Evolutionary conservation across 2,329 filamentous ascomycete species (phyloP), one percentile per base, ranked within the genome.

Genomic region (Neopestalotiopsis rosae): DNA sequence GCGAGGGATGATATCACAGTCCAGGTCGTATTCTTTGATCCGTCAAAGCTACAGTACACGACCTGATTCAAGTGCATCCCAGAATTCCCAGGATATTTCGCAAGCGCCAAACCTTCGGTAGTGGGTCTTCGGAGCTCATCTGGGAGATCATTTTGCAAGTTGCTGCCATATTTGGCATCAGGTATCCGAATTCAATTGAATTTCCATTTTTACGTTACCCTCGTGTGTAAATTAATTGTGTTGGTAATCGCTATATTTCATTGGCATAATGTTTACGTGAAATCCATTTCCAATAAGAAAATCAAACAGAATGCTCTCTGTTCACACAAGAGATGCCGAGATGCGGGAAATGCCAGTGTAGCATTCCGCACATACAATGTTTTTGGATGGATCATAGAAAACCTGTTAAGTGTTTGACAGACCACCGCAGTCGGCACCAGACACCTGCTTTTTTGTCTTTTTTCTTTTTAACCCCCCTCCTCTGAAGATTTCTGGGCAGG

Each of bases 1-100:
- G 72, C 77, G 63, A 89, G 92, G 72, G 94, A 96, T 74, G 94
- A 96, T 77, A 85, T 95, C 67, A 96, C 94, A 0, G 91, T 96
- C 17, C 92, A 96, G 80, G 93, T 97, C 40, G 92, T 95, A 69
- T 95, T 96, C 83, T 94, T 94, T 40, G 40, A 61, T 34, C 61
- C 42, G 14, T 10, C 45, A 32, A 40, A 65, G 62, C 17, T 32
- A 42, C 17, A 20, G 62, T 12, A 10, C 6, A 5, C 14, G 58
- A 28, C 58, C 24, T 61, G 28, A 61, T 61, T 61, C 28, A 30
- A 17, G 45, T 9, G 42, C n/a, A 49, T 49, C 42, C 42, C 42
- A 49, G 42, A 13, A 52, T 9, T 52, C 45, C 34, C 34, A 38
- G 34, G 34, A 38, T 38, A 38, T 52, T n/a, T 52, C 20, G 45